These are phyloP conservation scores for Papilionanthe hybrid DNA, from an alignment of 116 monocot genomes.

Conservation along the genomic window DNA sequence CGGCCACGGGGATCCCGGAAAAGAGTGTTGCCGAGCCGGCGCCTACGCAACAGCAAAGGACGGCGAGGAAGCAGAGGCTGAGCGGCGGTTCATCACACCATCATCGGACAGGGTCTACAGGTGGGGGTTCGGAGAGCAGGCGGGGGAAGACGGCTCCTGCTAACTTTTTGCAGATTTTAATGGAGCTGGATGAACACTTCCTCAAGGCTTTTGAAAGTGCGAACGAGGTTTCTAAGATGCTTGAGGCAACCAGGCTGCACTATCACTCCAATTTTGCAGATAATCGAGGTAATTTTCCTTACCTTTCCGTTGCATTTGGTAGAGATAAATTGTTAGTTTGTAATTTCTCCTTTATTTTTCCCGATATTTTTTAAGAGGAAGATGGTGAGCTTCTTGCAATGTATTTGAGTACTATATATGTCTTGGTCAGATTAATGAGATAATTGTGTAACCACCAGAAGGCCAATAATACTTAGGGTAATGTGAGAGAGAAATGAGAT, in stretches of 20 bases:
- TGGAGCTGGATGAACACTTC: slow-evolving; percentile 53
- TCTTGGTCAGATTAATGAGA: neutral
- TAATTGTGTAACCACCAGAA: neutral
- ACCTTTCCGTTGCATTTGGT: neutral
- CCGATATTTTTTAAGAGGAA: neutral
- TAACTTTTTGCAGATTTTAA: slow-evolving; percentile 29
- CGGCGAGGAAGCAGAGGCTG: slow-evolving; percentile 16
- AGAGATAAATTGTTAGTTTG: neutral
- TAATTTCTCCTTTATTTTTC: neutral
- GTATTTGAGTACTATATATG: neutral
- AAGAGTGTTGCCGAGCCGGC: slow-evolving; percentile 7
- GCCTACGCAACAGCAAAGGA: slow-evolving; percentile 4
- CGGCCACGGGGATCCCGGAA: slow-evolving; percentile 15
- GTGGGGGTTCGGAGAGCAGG: slow-evolving; percentile 6
- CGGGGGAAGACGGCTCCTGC: slow-evolving; percentile 12
- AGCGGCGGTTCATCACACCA: slow-evolving; percentile 17
- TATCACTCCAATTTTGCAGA: slow-evolving; percentile 69
- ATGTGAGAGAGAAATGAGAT: too few species aligned
- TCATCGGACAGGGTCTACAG: slow-evolving; percentile 13
- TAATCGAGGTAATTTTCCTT: slow-evolving; percentile 29
- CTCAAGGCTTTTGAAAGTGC: slow-evolving; percentile 48
- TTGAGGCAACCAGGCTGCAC: slow-evolving; percentile 62
- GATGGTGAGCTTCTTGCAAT: neutral
- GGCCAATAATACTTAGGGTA: too few species aligned
- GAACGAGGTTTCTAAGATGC: slow-evolving; percentile 56